Percentiles rank a stretch among this genome's conserved stretches.
These are phyloP conservation scores for Amanita jacksonii DNA, from an alignment of 768 basidiomycete species.

Conservation along the genomic window DNA sequence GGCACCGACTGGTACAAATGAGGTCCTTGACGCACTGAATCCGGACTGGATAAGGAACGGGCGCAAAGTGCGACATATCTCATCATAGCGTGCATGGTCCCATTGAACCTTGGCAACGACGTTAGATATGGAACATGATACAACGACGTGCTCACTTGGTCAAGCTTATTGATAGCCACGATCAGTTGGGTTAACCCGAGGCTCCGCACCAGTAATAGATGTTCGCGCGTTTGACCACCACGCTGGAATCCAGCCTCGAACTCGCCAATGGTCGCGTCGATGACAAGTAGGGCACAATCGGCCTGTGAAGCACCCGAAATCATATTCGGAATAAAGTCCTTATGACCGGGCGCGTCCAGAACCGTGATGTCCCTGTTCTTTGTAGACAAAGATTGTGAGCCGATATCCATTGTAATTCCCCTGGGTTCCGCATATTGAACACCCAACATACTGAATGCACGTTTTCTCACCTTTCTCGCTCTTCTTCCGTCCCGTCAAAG, in stretches of 20 bases:
- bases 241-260: slow-evolving; percentile 94
- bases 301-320: slow-evolving; percentile 98
- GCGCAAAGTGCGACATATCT: slow-evolving; percentile 64
- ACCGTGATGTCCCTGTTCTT: slow-evolving; percentile 75
- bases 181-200: slow-evolving; percentile 88
- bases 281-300: slow-evolving; percentile 87
- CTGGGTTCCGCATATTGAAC: slow-evolving; percentile 31
- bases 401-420: slow-evolving; percentile 98
- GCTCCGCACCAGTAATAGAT: slow-evolving; percentile 84
- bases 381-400: slow-evolving; percentile 69
- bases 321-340: slow-evolving; percentile 99
- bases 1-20: slow-evolving; percentile 84
- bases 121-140: not conserved
- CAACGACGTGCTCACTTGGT: slow-evolving; percentile 47
- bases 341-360: slow-evolving; percentile 96
- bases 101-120: slow-evolving; percentile 64
- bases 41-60: slow-evolving; percentile 86
- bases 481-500: slow-evolving; percentile 86
- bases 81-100: slow-evolving; percentile 75
- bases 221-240: slow-evolving; percentile 94
- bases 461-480: slow-evolving; percentile 70
- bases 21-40: slow-evolving; percentile 68
- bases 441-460: no score
- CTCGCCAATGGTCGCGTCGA: slow-evolving; percentile 84
- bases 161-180: slow-evolving; percentile 92